A percentile compares a stretch with the other conserved stretches of the same genome.
Evolutionary conservation across 1,284 basidiomycete genomes (phyloP).

Genomic region (Cystobasidium sp.): DNA sequence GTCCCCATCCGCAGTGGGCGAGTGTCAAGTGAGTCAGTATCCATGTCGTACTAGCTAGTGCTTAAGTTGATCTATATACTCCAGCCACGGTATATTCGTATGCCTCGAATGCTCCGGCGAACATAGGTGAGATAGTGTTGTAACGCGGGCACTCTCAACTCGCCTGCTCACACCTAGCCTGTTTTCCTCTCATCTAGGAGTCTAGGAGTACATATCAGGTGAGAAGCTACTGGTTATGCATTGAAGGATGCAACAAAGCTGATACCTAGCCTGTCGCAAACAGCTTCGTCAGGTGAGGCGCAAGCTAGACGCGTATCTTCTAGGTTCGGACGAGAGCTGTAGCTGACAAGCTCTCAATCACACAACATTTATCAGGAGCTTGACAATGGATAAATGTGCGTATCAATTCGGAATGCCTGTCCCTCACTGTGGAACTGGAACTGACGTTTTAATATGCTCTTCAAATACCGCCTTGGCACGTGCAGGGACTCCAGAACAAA

Average conservation of each 20-base stretch:
- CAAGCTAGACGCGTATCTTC: neutral
- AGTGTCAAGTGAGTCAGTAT: conserved; percentile 33
- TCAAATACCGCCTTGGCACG: neutral
- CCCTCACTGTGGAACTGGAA: too few relatives aligned
- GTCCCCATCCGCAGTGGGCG: conserved; percentile 36
- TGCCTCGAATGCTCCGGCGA: conserved; percentile 88
- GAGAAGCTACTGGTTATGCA: conserved; percentile 45
- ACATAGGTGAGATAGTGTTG: conserved; percentile 66
- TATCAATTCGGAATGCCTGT: neutral
- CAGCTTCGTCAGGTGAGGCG: conserved; percentile 84
- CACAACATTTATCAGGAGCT: conserved; percentile 44
- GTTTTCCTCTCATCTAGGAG: conserved; percentile 52
- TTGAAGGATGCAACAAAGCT: conserved; percentile 28
- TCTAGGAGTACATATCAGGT: conserved; percentile 85
- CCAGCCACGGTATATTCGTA: conserved; percentile 70
- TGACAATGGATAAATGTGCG: conserved; percentile 80
- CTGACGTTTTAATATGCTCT: neutral
- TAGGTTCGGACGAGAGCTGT: neutral
- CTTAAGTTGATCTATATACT: neutral
- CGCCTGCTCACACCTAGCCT: neutral
- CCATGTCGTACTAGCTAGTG: too few relatives aligned
- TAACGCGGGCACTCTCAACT: neutral
- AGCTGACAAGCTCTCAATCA: neutral
- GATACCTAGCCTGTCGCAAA: conserved; percentile 48
- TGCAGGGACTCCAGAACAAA: conserved; percentile 78